A percentile compares a stretch with the other conserved stretches of the same genome.
Conservation (phyloP, 345 rosid genomes). For the Acer campestre region DNA sequence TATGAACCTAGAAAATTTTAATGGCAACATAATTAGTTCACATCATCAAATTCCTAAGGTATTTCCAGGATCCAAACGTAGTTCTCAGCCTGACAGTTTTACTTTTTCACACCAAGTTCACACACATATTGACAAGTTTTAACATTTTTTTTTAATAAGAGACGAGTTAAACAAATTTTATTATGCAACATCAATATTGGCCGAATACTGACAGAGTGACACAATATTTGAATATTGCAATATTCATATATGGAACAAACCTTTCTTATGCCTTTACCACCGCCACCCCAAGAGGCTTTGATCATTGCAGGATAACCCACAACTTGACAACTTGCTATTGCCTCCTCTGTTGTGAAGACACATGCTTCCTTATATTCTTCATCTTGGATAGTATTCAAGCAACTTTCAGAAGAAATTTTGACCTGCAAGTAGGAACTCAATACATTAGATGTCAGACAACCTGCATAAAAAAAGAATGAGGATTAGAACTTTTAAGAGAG, state of each 20-base stretch:
- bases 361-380: conserved; percentile 92
- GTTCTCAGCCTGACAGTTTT: conserved; percentile 7
- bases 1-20: conserved; percentile 70
- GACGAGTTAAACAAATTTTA: neutral
- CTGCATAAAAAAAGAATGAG: neutral
- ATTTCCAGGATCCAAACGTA: conserved; percentile 16
- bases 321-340: conserved; percentile 93
- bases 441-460: conserved; percentile 23
- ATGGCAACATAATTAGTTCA: neutral
- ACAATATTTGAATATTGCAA: neutral
- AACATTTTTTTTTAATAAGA: no score
- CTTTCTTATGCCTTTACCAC: conserved; percentile 99
- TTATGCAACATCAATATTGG: neutral
- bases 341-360: conserved; percentile 97
- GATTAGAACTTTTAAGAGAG: neutral
- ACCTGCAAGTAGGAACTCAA: conserved; percentile 55
- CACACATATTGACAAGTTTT: neutral
- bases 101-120: neutral
- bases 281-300: conserved; percentile 99
- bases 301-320: conserved; percentile 99
- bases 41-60: neutral
- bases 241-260: conserved; percentile 39
- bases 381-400: conserved; percentile 83
- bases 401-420: conserved; percentile 71
- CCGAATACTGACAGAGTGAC: neutral